A percentile compares a stretch with the other conserved stretches of the same genome.
Evolutionary conservation across 257 asterid genomes (phyloP).

Genomic region (Handroanthus guayacan): DNA sequence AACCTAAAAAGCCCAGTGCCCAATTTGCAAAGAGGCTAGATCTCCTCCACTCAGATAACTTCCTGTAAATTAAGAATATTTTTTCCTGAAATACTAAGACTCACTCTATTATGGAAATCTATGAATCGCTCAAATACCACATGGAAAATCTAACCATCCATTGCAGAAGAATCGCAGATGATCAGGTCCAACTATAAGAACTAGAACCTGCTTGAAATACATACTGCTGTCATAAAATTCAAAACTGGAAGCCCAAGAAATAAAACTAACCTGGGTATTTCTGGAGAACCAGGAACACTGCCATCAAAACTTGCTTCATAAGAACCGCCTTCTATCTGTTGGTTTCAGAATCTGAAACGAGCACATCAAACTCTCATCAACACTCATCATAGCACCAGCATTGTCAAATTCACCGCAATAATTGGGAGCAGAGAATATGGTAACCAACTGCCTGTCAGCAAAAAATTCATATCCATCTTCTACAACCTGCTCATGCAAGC

Average conservation of each 20-base stretch:
- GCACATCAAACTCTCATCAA: constrained; percentile 63
- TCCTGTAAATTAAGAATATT: constrained; percentile 4
- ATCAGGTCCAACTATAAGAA: not conserved
- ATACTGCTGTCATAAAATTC: constrained; percentile 1
- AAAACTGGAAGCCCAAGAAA: not conserved
- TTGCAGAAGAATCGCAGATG: not conserved
- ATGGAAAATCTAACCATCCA: not conserved
- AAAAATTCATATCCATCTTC: constrained; percentile 64
- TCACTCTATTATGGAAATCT: not conserved
- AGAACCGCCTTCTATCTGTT: constrained; percentile 49
- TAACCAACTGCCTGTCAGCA: constrained; percentile 56
- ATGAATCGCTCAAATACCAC: constrained; percentile 3
- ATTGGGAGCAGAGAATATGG: constrained; percentile 60
- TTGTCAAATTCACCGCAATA: constrained; percentile 62
- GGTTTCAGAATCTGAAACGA: constrained; percentile 61
- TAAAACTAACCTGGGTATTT: constrained; percentile 38
- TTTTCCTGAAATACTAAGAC: not conserved
- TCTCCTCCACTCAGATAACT: constrained; percentile 10
- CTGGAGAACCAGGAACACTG: constrained; percentile 15
- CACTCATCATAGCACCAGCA: constrained; percentile 66
- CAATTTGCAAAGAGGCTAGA: constrained; percentile 11
- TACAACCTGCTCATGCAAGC: constrained; percentile 47
- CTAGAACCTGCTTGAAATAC: constrained; percentile 15
- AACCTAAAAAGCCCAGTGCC: not conserved
- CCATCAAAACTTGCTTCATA: constrained; percentile 42